Percentiles rank a stretch among this genome's conserved stretches.
Evolutionary conservation across 805 yeast species (phyloP).

Genomic region (Tetrapisispora pingtungensis): DNA sequence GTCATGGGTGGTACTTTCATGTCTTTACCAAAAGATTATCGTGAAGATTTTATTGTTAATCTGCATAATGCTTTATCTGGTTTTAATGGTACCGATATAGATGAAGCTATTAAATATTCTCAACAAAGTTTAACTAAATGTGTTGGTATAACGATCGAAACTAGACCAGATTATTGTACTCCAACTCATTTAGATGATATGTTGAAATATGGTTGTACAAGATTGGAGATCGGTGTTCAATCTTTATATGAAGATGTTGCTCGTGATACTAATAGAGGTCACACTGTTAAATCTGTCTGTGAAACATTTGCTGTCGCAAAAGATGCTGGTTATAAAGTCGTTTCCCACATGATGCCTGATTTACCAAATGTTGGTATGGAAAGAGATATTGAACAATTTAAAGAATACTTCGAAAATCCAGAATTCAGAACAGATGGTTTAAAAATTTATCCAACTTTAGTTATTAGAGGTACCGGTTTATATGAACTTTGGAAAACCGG

Average conservation of each 20-base stretch:
- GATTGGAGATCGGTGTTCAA: constrained; percentile 95
- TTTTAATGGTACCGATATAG: constrained; percentile 72
- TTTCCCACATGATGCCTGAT: constrained; percentile 99
- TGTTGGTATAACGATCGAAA: constrained; percentile 96
- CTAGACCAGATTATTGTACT: constrained; percentile 97
- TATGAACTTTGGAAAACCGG: constrained; percentile 98
- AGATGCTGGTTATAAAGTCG: constrained; percentile 96
- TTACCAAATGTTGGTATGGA: constrained; percentile 98
- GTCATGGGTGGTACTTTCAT: constrained; percentile 99
- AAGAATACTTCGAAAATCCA: constrained; percentile 94
- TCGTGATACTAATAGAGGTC: constrained; percentile 95
- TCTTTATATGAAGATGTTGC: constrained; percentile 97
- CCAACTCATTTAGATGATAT: constrained; percentile 91
- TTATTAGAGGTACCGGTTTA: constrained; percentile 93
- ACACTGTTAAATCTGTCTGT: constrained; percentile 91
- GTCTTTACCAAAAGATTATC: constrained; percentile 82
- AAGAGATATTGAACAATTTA: constrained; percentile 89
- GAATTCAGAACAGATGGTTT: constrained; percentile 95
- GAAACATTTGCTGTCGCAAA: constrained; percentile 94
- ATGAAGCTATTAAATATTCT: constrained; percentile 82
- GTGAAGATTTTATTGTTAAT: constrained; percentile 82
- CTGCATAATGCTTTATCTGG: constrained; percentile 94
- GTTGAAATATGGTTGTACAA: constrained; percentile 93
- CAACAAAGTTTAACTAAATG: constrained; percentile 94
- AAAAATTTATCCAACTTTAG: constrained; percentile 90